A percentile compares a stretch with the other conserved stretches of the same genome.
Evolutionary conservation across 805 yeast genomes (phyloP).

Genomic region (Nakazawaea holstii): DNA sequence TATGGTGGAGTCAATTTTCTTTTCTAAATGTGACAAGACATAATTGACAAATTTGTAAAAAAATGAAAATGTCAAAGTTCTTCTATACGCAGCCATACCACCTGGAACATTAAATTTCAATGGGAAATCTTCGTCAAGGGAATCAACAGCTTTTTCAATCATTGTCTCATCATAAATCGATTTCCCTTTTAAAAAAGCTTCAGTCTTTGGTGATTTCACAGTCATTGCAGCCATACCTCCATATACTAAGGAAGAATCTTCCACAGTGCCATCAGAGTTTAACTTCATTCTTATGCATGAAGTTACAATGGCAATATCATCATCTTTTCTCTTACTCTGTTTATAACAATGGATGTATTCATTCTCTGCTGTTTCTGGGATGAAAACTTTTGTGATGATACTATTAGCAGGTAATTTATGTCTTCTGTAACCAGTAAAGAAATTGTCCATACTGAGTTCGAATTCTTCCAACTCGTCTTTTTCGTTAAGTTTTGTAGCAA

Average conservation of each 20-base stretch:
- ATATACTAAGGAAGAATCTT: conserved; percentile 30
- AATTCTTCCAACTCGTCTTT: conserved; percentile 18
- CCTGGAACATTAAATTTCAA: conserved; percentile 41
- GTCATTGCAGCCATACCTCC: conserved; percentile 48
- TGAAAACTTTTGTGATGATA: conserved; percentile 30
- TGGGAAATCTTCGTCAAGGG: conserved; percentile 28
- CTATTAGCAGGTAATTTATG: conserved; percentile 31
- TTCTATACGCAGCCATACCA: conserved; percentile 41
- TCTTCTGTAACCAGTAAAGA: conserved; percentile 38
- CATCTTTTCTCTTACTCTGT: conserved; percentile 44
- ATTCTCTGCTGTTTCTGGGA: conserved; percentile 31
- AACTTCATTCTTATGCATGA: conserved; percentile 29
- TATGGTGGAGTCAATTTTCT: conserved; percentile 25
- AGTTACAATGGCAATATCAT: conserved; percentile 45
- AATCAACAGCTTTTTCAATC: conserved; percentile 25
- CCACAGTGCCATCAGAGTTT: conserved; percentile 18
- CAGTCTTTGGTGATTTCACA: conserved; percentile 30
- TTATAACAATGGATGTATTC: conserved; percentile 36
- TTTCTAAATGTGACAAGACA: conserved; percentile 16
- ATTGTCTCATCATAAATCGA: conserved; percentile 19
- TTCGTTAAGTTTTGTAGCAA: conserved; percentile 25
- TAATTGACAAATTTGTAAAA: conserved; percentile 38
- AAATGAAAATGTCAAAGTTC: conserved; percentile 38
- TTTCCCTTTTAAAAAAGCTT: conserved; percentile 18
- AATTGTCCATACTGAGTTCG: conserved; percentile 31